Conservation (phyloP, 1,139 yeast genomes). For the Arxiozyma slooffiae region DNA sequence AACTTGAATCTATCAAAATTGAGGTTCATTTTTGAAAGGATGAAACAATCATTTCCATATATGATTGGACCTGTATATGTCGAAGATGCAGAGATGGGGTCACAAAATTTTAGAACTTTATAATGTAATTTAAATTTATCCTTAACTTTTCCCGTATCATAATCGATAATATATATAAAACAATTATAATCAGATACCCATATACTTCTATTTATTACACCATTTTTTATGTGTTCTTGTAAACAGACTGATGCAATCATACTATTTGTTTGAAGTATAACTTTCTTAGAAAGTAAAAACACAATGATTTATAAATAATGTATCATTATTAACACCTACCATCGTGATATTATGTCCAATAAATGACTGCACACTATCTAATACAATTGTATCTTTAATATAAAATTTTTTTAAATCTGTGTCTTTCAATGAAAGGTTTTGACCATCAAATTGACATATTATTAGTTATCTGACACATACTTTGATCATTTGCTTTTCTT, state of each 20-base stretch:
- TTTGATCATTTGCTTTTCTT: neutral
- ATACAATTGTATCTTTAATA: neutral
- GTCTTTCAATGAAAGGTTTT: neutral
- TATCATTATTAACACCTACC: conserved; percentile 7
- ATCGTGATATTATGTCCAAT: conserved; percentile 7
- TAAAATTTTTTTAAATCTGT: neutral
- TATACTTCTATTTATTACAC: neutral
- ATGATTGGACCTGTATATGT: neutral
- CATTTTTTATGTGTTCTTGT: neutral
- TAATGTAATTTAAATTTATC: conserved; percentile 4
- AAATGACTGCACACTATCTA: neutral
- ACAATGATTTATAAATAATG: conserved; percentile 6
- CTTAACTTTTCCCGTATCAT: conserved; percentile 4
- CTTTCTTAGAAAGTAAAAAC: neutral
- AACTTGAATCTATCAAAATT: neutral
- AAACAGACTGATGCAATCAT: neutral
- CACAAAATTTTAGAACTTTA: conserved; percentile 1
- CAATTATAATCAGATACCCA: conserved; percentile 19
- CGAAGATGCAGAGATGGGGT: neutral
- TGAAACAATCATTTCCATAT: neutral
- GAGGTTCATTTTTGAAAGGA: neutral
- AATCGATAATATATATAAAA: conserved; percentile 12
- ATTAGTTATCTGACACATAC: neutral
- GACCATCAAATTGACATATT: neutral
- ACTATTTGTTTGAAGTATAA: neutral